phyloP scores from a whole-genome alignment of 305 asterid species.

The Fraxinus greggii region DNA sequence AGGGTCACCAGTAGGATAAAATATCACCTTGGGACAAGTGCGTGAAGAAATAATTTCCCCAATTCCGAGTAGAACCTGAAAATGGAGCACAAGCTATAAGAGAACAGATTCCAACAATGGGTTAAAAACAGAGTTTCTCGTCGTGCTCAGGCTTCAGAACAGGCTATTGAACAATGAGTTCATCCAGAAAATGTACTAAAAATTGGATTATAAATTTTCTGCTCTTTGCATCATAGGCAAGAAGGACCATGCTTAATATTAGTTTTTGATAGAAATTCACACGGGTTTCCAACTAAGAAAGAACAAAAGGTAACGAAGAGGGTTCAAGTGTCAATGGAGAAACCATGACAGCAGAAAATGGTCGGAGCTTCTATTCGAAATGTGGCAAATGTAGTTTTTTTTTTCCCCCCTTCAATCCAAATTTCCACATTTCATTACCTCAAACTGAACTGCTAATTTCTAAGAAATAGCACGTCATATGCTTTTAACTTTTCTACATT shows the following conservation, averaged over 20 bases:
- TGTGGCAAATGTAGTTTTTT: not conserved
- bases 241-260: not conserved
- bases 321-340: not conserved
- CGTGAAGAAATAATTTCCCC: conserved; percentile 80
- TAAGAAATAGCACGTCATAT: not conserved
- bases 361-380: not conserved
- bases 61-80: conserved; percentile 81
- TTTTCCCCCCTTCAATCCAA: not conserved
- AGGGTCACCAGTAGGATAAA: not conserved
- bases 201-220: not conserved
- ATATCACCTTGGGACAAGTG: conserved; percentile 77
- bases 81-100: conserved; percentile 26
- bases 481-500: not conserved
- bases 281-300: not conserved
- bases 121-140: not conserved
- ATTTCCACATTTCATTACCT: not conserved
- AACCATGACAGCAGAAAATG: not conserved
- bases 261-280: not conserved
- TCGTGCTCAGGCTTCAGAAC: not conserved
- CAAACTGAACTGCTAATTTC: not conserved
- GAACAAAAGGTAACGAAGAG: not conserved
- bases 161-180: not conserved
- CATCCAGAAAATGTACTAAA: not conserved
- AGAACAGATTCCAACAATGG: not conserved
- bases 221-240: not conserved